phyloP scores from a whole-genome alignment of 1,284 basidiomycete genomes.

The Ganoderma lucidum region DNA sequence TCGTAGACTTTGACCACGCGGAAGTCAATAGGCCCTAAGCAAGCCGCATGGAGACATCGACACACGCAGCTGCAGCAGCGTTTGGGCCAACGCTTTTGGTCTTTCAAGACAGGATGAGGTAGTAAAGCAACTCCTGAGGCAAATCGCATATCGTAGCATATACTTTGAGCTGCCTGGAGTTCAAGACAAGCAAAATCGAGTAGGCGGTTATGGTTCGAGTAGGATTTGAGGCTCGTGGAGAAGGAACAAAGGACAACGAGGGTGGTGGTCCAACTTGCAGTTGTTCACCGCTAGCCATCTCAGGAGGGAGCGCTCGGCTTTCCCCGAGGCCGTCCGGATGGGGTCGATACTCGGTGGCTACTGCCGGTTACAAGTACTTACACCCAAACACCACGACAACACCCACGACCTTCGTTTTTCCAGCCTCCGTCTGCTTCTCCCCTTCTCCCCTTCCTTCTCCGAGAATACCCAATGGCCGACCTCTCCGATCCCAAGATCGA shows the following conservation, averaged over 20 bases:
- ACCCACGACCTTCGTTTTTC: constrained; percentile 38
- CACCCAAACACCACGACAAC: constrained; percentile 16
- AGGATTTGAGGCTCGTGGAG: not conserved
- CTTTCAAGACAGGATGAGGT: not conserved
- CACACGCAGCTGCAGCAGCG: not conserved
- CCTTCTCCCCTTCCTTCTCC: constrained; percentile 46
- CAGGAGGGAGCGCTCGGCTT: constrained; percentile 3
- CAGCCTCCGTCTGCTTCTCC: constrained; percentile 52
- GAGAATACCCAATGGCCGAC: constrained; percentile 74
- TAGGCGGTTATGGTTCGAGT: not conserved
- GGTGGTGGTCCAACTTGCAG: not conserved
- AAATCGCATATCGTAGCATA: not conserved
- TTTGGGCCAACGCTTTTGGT: not conserved
- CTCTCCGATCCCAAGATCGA: constrained; percentile 79
- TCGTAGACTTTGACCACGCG: not conserved
- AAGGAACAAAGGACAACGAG: not conserved
- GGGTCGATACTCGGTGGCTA: not conserved
- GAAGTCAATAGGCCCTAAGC: not conserved
- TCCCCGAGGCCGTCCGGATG: not conserved
- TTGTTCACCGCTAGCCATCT: too few relatives aligned
- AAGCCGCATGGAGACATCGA: not conserved
- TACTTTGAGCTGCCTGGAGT: not conserved
- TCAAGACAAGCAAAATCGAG: not conserved
- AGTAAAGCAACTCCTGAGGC: not conserved
- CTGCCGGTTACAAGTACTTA: not conserved